These are phyloP conservation scores for Auricularia heimuer DNA, from an alignment of 768 basidiomycete species.

Conservation along the genomic window DNA sequence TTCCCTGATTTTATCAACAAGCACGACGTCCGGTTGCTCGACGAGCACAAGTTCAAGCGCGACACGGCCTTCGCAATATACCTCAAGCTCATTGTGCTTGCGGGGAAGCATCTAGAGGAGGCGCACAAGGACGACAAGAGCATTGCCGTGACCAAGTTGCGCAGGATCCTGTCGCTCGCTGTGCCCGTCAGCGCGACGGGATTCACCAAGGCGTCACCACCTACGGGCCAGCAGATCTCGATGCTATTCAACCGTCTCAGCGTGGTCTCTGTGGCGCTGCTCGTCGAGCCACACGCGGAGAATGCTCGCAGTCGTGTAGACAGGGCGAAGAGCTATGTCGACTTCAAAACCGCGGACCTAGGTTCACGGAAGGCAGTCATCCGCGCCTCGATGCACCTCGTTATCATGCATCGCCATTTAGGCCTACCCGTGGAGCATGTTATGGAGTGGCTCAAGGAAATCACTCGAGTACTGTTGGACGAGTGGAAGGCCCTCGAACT, in stretches of 20 bases:
- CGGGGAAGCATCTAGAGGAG: slow-evolving; percentile 30
- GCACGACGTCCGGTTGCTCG: slow-evolving; percentile 44
- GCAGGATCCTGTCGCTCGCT: slow-evolving; percentile 61
- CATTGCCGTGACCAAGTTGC: slow-evolving; percentile 34
- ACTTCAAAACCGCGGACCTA: slow-evolving; percentile 54
- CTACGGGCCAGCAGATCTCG: slow-evolving; percentile 47
- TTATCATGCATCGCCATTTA: slow-evolving; percentile 49
- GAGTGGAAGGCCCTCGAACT: slow-evolving; percentile 36
- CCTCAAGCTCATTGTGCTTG: slow-evolving; percentile 70
- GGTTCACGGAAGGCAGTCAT: slow-evolving; percentile 62
- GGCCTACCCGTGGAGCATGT: slow-evolving; percentile 40
- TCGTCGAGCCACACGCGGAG: slow-evolving; percentile 46
- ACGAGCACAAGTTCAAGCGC: slow-evolving; percentile 30
- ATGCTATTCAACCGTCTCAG: slow-evolving; percentile 77
- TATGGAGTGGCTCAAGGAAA: slow-evolving; percentile 54
- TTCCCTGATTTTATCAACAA: slow-evolving; percentile 64
- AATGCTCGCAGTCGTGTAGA: slow-evolving; percentile 44
- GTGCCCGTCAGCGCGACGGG: slow-evolving; percentile 63
- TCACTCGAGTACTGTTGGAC: slow-evolving; percentile 41
- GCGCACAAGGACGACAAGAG: slow-evolving; percentile 19
- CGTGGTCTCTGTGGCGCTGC: slow-evolving; percentile 58
- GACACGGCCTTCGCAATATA: slow-evolving; percentile 77
- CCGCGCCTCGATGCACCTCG: slow-evolving; percentile 63
- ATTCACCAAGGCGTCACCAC: slow-evolving; percentile 45
- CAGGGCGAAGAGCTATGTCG: slow-evolving; percentile 58